These are phyloP conservation scores for Breynia disticha DNA, from an alignment of 441 rosid genomes.

Conservation along the genomic window DNA sequence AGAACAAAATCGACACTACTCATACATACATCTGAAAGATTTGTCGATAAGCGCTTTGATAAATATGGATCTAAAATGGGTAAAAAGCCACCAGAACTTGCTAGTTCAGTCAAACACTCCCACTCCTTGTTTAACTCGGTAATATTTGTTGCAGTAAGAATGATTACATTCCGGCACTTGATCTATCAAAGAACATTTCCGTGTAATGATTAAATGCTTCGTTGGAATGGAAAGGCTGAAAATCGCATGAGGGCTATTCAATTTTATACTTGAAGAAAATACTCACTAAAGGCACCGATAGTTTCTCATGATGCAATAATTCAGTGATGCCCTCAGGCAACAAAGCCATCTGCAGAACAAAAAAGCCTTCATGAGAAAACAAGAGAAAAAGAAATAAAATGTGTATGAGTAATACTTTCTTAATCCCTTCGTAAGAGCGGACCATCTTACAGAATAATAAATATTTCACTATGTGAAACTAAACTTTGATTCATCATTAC, in stretches of 20 bases:
- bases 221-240: background rate
- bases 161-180: constrained; percentile 66
- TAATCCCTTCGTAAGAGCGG: no score
- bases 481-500: no score
- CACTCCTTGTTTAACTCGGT: constrained; percentile 73
- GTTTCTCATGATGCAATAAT: constrained; percentile 75
- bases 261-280: constrained; percentile 20
- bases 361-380: constrained; percentile 20
- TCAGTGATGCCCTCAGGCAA: constrained; percentile 95
- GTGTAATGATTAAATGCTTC: no score
- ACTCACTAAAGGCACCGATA: constrained; percentile 66
- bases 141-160: constrained; percentile 62
- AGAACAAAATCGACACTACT: background rate
- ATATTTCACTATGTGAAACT: no score
- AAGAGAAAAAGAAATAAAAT: background rate
- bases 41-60: constrained; percentile 41
- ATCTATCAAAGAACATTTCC: constrained; percentile 36
- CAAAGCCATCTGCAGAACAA: constrained; percentile 72
- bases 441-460: no score
- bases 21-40: constrained; percentile 54
- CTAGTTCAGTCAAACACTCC: constrained; percentile 63
- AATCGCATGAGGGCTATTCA: background rate
- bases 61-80: constrained; percentile 41
- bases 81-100: constrained; percentile 36
- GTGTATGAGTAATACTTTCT: no score